phyloP scores from a whole-genome alignment of 2,329 filamentous ascomycete species.

The Botrytis tulipae region DNA sequence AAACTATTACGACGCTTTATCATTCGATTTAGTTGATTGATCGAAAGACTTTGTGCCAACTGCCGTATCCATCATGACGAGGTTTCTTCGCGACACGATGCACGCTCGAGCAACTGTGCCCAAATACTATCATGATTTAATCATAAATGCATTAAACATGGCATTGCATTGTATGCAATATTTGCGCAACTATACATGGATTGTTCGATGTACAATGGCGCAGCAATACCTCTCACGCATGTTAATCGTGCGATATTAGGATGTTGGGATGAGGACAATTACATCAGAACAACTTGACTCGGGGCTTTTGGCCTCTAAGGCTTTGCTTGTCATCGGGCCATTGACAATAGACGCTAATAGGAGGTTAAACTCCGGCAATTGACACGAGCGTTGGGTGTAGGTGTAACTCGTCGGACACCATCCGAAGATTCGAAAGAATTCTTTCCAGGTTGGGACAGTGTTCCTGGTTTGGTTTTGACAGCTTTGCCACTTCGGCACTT shows the following conservation, averaged over 20 bases:
- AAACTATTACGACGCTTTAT: background rate
- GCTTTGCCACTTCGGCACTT: constrained; percentile 1
- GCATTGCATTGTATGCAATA: background rate
- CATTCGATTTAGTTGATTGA: background rate
- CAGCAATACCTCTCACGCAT: background rate
- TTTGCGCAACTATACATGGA: background rate
- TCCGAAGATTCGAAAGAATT: background rate
- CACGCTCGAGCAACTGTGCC: background rate
- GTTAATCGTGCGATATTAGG: background rate
- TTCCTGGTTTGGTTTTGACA: background rate
- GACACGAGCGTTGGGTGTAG: background rate
- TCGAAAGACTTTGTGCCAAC: background rate
- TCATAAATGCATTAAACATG: background rate
- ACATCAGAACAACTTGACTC: background rate
- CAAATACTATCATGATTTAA: background rate
- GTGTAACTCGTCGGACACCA: background rate
- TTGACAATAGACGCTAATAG: background rate
- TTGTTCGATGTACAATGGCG: background rate
- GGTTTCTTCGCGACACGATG: background rate
- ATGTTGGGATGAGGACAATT: background rate
- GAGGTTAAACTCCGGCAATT: background rate
- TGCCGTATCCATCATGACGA: background rate
- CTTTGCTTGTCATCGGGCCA: background rate
- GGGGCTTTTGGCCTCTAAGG: background rate
- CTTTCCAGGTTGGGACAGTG: background rate